phyloP scores from a whole-genome alignment of 1,284 basidiomycete genomes.

The Phlebopus sp. region DNA sequence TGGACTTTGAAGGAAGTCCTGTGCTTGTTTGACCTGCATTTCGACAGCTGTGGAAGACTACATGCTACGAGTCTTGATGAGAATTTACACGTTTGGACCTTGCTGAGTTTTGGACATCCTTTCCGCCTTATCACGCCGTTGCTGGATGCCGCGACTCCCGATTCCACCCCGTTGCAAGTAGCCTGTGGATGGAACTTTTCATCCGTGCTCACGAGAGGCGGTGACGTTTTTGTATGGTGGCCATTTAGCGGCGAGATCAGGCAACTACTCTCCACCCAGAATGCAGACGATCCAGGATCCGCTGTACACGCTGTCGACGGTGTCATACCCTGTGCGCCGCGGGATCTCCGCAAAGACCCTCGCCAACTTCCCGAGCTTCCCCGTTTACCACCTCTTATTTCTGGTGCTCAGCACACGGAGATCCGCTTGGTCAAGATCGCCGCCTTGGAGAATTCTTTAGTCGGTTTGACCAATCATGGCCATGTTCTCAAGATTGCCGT shows the following conservation, averaged over 20 bases:
- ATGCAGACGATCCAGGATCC: slow-evolving; percentile 42
- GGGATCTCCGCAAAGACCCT: slow-evolving; percentile 55
- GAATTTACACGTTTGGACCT: slow-evolving; percentile 62
- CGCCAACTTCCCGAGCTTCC: slow-evolving; percentile 54
- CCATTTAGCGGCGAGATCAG: slow-evolving; percentile 51
- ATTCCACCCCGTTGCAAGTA: slow-evolving; percentile 60
- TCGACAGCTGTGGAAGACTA: slow-evolving; percentile 64
- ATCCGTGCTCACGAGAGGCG: slow-evolving; percentile 63
- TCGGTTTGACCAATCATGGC: slow-evolving; percentile 76
- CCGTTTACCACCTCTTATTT: slow-evolving; percentile 40
- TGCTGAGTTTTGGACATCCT: slow-evolving; percentile 71
- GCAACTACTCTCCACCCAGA: slow-evolving; percentile 37
- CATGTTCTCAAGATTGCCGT: slow-evolving; percentile 65
- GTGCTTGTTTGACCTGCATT: slow-evolving; percentile 14
- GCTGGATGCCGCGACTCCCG: slow-evolving; percentile 42
- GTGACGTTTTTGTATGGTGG: slow-evolving; percentile 77
- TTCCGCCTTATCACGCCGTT: slow-evolving; percentile 55
- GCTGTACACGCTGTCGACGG: slow-evolving; percentile 36
- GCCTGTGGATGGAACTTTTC: slow-evolving; percentile 83
- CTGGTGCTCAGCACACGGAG: slow-evolving; percentile 33
- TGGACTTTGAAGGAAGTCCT: neutral
- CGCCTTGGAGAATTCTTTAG: slow-evolving; percentile 59
- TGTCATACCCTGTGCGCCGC: slow-evolving; percentile 58
- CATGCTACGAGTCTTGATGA: slow-evolving; percentile 68
- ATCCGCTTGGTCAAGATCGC: slow-evolving; percentile 75